phyloP scores from a whole-genome alignment of 768 basidiomycete species.

The Hortiboletus campestris region DNA sequence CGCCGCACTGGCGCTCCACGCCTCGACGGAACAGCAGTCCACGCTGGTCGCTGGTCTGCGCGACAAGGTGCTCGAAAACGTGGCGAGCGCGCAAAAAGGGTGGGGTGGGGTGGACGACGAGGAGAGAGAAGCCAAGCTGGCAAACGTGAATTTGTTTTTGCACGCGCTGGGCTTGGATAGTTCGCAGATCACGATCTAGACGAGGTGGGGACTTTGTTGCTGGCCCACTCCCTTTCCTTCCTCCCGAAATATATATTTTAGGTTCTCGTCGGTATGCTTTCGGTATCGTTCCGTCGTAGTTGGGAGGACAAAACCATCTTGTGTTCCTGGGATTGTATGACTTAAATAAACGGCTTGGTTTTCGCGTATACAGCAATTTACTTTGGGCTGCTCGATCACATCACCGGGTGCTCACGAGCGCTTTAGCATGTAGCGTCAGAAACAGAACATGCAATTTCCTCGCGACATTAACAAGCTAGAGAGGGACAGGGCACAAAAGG shows the following conservation, averaged over 20 bases:
- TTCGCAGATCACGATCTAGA: conserved; percentile 63
- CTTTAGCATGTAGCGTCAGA: neutral
- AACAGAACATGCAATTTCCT: neutral
- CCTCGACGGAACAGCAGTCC: conserved; percentile 84
- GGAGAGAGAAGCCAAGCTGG: conserved; percentile 72
- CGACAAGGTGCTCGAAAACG: conserved; percentile 92
- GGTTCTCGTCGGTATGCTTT: neutral
- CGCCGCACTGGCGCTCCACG: conserved; percentile 83
- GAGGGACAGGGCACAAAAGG: conserved; percentile 17
- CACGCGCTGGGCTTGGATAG: conserved; percentile 73
- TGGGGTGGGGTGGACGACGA: conserved; percentile 66
- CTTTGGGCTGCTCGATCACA: too few relatives aligned
- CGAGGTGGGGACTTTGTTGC: neutral
- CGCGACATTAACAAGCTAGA: conserved; percentile 2
- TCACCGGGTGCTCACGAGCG: too few relatives aligned
- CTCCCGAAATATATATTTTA: neutral
- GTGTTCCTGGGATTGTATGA: conserved; percentile 17
- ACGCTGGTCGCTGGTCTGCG: conserved; percentile 79
- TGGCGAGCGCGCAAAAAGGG: conserved; percentile 74
- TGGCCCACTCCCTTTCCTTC: neutral
- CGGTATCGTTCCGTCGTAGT: conserved; percentile 6
- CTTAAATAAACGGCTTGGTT: conserved; percentile 14
- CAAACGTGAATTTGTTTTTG: conserved; percentile 91
- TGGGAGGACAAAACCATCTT: conserved; percentile 22
- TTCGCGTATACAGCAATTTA: neutral